A percentile compares a stretch with the other conserved stretches of the same genome.
These are phyloP conservation scores for Diospyros lotus DNA, from an alignment of 148 eudicot species.

Conservation along the genomic window DNA sequence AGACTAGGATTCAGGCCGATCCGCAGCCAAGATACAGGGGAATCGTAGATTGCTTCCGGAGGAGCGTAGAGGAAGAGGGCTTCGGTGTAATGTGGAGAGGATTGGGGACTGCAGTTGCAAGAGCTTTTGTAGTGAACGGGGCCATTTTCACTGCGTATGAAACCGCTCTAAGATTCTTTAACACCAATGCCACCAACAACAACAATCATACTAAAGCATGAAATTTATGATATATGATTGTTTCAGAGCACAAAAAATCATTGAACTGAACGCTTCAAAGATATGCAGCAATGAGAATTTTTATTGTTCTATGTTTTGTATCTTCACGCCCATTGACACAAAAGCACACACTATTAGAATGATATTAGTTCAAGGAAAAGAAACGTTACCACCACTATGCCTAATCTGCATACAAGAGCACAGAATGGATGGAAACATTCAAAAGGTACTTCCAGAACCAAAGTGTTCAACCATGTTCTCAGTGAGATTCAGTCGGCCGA, in stretches of 20 bases:
- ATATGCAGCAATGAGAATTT: too few relatives aligned
- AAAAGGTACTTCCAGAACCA: conserved; percentile 16
- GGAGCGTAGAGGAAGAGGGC: conserved; percentile 64
- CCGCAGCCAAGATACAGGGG: conserved; percentile 48
- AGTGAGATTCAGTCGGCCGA: conserved; percentile 46
- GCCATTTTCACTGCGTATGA: conserved; percentile 84
- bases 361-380: too few relatives aligned
- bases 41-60: conserved; percentile 60
- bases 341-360: too few relatives aligned
- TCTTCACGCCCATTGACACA: too few relatives aligned
- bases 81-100: conserved; percentile 69
- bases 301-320: too few relatives aligned
- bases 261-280: too few relatives aligned
- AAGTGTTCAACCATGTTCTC: conserved; percentile 42
- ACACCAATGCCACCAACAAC: neutral
- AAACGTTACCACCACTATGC: too few relatives aligned
- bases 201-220: too few relatives aligned
- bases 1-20: conserved; percentile 74
- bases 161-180: conserved; percentile 58
- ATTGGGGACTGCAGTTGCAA: conserved; percentile 66
- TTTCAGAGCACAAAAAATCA: too few relatives aligned
- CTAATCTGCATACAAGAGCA: too few relatives aligned
- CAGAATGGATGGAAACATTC: neutral
- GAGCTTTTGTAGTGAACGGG: conserved; percentile 90
- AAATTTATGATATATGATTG: too few relatives aligned